These are phyloP conservation scores for Lepidium aucheri DNA, from an alignment of 345 rosid species.

Conservation along the genomic window DNA sequence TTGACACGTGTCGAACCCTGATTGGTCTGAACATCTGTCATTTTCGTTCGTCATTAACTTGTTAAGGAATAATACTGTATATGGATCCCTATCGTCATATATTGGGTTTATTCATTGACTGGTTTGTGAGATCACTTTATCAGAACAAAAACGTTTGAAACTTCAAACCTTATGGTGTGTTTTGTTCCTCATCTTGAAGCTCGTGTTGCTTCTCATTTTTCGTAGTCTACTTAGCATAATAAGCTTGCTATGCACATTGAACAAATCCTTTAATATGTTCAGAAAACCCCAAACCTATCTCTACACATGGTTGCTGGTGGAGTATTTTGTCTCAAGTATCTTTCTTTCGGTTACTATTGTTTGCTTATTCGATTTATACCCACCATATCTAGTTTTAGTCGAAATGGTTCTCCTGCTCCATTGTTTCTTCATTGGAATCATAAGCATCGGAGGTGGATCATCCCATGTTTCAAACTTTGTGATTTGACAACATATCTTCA, in stretches of 20 bases:
- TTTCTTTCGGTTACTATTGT: neutral
- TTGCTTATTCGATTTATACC: neutral
- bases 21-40: neutral
- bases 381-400: neutral
- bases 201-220: neutral
- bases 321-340: neutral
- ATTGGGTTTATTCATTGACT: neutral
- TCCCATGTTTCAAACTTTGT: neutral
- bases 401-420: neutral
- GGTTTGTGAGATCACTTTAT: neutral
- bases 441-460: neutral
- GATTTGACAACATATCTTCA: neutral
- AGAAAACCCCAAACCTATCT: neutral
- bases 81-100: neutral
- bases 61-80: neutral
- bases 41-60: neutral
- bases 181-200: neutral
- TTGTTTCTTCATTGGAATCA: neutral
- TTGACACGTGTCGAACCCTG: neutral
- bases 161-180: constrained; percentile 1
- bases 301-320: neutral
- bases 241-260: neutral
- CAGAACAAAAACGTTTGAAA: neutral
- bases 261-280: neutral
- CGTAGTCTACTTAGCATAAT: neutral